Percentiles rank a stretch among this genome's conserved stretches.
phyloP scores from a whole-genome alignment of 768 basidiomycete genomes.

The Hysterangium stoloniferum region DNA sequence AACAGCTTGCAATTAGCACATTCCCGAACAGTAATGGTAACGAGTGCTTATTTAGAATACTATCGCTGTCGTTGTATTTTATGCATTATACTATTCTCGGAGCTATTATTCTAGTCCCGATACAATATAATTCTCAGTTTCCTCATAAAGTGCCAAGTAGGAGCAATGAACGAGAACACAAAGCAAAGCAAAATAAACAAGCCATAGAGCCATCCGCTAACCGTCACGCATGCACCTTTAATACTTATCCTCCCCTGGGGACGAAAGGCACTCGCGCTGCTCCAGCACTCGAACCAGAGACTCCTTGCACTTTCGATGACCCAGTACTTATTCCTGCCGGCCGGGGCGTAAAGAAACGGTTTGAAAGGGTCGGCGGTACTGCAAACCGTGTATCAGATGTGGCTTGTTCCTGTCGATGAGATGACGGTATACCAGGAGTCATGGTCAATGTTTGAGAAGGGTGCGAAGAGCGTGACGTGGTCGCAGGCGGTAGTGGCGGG shows the following conservation, averaged over 20 bases:
- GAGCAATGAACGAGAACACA: too few relatives aligned
- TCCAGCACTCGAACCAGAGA: background rate
- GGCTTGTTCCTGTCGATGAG: constrained; percentile 16
- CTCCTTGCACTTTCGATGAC: background rate
- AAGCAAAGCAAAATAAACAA: too few relatives aligned
- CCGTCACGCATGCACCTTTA: too few relatives aligned
- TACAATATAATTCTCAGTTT: too few relatives aligned
- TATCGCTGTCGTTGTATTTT: too few relatives aligned
- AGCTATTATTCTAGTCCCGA: too few relatives aligned
- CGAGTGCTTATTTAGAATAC: too few relatives aligned
- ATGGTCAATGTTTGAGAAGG: background rate
- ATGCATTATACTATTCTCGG: too few relatives aligned
- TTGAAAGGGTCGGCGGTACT: constrained; percentile 25
- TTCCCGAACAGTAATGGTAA: too few relatives aligned
- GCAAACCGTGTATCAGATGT: constrained; percentile 21
- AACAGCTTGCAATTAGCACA: too few relatives aligned
- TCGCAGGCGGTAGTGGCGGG: background rate
- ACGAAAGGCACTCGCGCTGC: background rate
- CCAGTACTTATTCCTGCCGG: background rate
- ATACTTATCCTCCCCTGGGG: background rate
- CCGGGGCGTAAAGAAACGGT: constrained; percentile 10
- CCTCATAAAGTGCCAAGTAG: too few relatives aligned
- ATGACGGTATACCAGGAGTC: background rate
- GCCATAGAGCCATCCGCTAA: too few relatives aligned
- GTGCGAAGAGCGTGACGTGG: constrained; percentile 2